Evolutionary conservation across 2,329 filamentous ascomycete genomes (phyloP).

Genomic region (Aspergillus fructus): DNA sequence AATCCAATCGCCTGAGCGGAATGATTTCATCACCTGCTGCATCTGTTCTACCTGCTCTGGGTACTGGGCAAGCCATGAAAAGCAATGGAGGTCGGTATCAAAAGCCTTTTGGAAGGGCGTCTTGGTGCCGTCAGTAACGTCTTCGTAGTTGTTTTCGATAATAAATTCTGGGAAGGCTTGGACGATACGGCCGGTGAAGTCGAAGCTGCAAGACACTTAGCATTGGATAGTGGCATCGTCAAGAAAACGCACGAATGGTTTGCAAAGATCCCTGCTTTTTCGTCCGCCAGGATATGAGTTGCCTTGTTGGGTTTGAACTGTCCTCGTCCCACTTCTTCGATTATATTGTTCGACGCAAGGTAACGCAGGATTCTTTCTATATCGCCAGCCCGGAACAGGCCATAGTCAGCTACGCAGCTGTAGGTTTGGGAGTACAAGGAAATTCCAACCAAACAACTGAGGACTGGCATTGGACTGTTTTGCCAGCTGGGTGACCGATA

Average conservation of each 20-base stretch:
- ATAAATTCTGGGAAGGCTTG: constrained; percentile 27
- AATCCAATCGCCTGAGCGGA: constrained; percentile 8
- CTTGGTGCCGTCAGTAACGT: constrained; percentile 23
- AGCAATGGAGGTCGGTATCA: constrained; percentile 27
- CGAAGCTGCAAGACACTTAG: neutral
- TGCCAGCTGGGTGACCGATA: constrained; percentile 11
- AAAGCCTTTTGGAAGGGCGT: constrained; percentile 32
- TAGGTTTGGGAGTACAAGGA: no score
- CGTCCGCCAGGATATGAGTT: neutral
- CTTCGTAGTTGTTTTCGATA: constrained; percentile 27
- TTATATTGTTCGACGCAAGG: neutral
- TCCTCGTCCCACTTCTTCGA: neutral
- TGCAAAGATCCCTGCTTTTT: neutral
- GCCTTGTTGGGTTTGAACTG: neutral
- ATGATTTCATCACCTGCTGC: constrained; percentile 1
- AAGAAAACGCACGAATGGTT: neutral
- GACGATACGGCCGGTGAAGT: neutral
- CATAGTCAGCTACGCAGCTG: no score
- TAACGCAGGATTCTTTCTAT: neutral
- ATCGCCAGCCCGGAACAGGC: neutral
- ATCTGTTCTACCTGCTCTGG: constrained; percentile 23
- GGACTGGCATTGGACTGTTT: neutral
- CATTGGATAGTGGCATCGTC: neutral
- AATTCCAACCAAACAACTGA: neutral
- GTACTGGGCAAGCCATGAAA: constrained; percentile 28